Evolutionary conservation across 441 rosid species (phyloP).

Genomic region (Gossypium davidsonii): DNA sequence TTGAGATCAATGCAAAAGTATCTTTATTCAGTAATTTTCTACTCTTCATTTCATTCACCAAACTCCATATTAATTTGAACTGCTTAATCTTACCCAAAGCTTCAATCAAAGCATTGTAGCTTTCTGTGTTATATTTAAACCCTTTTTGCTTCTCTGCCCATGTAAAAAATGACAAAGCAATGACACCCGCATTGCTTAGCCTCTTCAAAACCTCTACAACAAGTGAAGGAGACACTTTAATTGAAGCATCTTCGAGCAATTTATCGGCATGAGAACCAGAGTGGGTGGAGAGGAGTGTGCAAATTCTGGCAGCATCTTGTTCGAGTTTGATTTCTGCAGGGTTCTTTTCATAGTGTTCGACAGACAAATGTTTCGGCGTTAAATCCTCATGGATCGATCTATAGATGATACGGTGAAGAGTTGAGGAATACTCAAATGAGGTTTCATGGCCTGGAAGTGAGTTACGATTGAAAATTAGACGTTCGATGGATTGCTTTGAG

Average conservation of each 20-base stretch:
- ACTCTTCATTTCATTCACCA: slow-evolving; percentile 64
- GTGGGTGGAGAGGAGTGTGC: slow-evolving; percentile 35
- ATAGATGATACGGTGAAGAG: neutral
- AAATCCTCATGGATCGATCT: slow-evolving; percentile 20
- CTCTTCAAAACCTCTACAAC: slow-evolving; percentile 54
- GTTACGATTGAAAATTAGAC: slow-evolving; percentile 7
- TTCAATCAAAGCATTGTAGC: slow-evolving; percentile 67
- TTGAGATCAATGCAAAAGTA: slow-evolving; percentile 61
- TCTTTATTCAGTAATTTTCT: slow-evolving; percentile 50
- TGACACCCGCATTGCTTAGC: slow-evolving; percentile 66
- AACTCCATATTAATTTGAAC: slow-evolving; percentile 52
- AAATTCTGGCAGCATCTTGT: slow-evolving; percentile 43
- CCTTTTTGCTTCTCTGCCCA: slow-evolving; percentile 74
- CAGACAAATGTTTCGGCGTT: slow-evolving; percentile 13
- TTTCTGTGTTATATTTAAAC: slow-evolving; percentile 45
- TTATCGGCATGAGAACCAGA: slow-evolving; percentile 23
- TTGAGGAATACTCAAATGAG: neutral
- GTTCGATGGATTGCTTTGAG: neutral
- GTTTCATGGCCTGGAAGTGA: neutral
- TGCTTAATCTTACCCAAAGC: slow-evolving; percentile 81
- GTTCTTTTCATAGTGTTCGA: slow-evolving; percentile 4
- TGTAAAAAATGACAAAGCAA: slow-evolving; percentile 61
- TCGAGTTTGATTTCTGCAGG: slow-evolving; percentile 20
- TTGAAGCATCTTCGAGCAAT: slow-evolving; percentile 34
- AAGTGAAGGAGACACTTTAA: slow-evolving; percentile 42